phyloP scores from a whole-genome alignment of 805 yeast genomes.

The Ogataea chonburiensis region DNA sequence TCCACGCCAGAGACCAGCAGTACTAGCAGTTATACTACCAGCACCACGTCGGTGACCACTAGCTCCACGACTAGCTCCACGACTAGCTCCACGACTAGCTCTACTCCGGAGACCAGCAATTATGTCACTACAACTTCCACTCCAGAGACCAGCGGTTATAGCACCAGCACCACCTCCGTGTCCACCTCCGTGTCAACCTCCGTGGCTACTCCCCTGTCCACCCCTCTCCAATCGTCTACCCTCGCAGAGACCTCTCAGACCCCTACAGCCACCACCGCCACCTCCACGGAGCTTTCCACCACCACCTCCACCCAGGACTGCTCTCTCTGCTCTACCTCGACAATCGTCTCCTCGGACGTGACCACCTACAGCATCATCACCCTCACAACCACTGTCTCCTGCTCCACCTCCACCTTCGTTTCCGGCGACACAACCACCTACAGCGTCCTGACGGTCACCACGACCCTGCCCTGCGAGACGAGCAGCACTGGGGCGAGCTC shows the following conservation, averaged over 20 bases:
- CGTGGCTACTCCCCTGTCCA: conserved; percentile 4
- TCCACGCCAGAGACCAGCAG: conserved; percentile 1
- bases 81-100: neutral
- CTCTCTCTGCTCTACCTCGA: conserved; percentile 4
- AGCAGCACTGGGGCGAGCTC: neutral
- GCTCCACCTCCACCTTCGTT: conserved; percentile 2
- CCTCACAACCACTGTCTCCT: conserved; percentile 4
- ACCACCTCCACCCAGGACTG: neutral
- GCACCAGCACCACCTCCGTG: conserved; percentile 1
- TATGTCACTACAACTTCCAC: conserved; percentile 5
- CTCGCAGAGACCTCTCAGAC: conserved; percentile 4
- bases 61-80: neutral
- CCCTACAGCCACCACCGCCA: conserved; percentile 1
- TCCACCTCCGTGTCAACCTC: conserved; percentile 1
- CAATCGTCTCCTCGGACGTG: conserved; percentile 1
- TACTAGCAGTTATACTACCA: neutral
- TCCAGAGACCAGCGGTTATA: conserved; percentile 1
- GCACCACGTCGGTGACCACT: conserved; percentile 1
- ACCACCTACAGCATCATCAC: conserved; percentile 3
- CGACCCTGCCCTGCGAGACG: conserved; percentile 1
- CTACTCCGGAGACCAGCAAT: neutral
- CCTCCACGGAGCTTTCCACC: conserved; percentile 3
- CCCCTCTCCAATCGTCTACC: conserved; percentile 3
- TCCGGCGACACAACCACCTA: neutral
- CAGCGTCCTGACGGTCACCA: conserved; percentile 2